Percentiles rank a stretch among this genome's conserved stretches.
These are phyloP conservation scores for Podila epicladia DNA, from an alignment of 192 early-diverging fungal species.

Conservation along the genomic window DNA sequence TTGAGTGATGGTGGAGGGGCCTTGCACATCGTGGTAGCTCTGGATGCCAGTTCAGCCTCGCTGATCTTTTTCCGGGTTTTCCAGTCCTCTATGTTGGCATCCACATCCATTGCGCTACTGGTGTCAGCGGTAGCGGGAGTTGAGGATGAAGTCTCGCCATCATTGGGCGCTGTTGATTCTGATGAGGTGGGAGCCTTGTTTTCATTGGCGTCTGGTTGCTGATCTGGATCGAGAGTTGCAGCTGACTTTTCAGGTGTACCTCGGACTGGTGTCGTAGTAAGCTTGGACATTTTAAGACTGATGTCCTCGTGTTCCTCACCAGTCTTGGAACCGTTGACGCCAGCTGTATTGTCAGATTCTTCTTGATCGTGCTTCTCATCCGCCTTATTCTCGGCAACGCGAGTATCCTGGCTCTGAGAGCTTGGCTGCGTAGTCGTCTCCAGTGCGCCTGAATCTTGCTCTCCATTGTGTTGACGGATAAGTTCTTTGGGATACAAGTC, in stretches of 20 bases:
- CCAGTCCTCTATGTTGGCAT: constrained; percentile 40
- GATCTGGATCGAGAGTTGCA: no score
- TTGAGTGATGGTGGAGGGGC: constrained; percentile 36
- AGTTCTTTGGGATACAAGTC: constrained; percentile 47
- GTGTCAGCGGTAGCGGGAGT: not conserved
- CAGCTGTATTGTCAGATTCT: no score
- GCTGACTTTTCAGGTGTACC: no score
- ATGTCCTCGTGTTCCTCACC: no score
- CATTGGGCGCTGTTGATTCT: not conserved
- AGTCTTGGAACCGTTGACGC: no score
- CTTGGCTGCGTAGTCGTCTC: not conserved
- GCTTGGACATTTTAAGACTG: no score
- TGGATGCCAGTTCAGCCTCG: constrained; percentile 31
- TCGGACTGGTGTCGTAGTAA: no score
- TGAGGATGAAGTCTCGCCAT: not conserved
- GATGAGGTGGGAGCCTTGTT: no score
- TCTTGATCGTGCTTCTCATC: no score
- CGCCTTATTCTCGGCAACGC: no score
- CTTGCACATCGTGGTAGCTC: constrained; percentile 36
- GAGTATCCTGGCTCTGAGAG: no score
- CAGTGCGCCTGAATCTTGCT: not conserved
- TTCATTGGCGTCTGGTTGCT: no score
- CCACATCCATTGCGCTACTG: constrained; percentile 9
- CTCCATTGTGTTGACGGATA: constrained; percentile 19
- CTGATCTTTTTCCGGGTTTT: constrained; percentile 47